Conservation (phyloP, 352 stramenopile species). For the Phytophthora constricta region DNA sequence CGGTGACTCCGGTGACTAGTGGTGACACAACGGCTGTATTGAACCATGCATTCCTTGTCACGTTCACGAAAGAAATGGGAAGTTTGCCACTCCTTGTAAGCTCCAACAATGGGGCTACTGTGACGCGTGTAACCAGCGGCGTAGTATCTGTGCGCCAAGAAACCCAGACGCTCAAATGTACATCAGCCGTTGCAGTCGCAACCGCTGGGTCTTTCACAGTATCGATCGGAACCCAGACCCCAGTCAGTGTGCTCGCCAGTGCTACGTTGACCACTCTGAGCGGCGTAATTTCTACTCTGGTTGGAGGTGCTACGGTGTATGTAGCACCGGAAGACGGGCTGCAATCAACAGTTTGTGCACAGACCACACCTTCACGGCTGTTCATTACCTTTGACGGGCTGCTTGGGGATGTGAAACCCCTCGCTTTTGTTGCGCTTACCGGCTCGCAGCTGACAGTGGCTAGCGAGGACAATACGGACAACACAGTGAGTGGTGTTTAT, state of each 20-base stretch:
- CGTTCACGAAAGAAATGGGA: constrained; percentile 63
- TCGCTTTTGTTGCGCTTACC: constrained; percentile 44
- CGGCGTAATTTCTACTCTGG: constrained; percentile 22
- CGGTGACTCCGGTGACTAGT: constrained; percentile 56
- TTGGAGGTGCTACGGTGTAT: constrained; percentile 23
- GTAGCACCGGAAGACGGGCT: constrained; percentile 21
- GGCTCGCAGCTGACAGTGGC: constrained; percentile 46
- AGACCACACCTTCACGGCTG: constrained; percentile 47
- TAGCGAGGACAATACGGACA: constrained; percentile 54
- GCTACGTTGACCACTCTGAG: constrained; percentile 42
- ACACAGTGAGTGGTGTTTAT: constrained; percentile 77
- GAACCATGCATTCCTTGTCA: constrained; percentile 65
- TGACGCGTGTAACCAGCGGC: constrained; percentile 43
- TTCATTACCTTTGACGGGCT: constrained; percentile 79
- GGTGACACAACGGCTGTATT: constrained; percentile 40
- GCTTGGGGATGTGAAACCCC: constrained; percentile 62
- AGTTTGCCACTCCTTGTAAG: constrained; percentile 50
- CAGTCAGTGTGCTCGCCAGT: constrained; percentile 27
- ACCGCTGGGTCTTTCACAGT: constrained; percentile 63
- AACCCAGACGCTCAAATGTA: constrained; percentile 82
- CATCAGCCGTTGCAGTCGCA: constrained; percentile 40
- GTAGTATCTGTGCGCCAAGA: constrained; percentile 66
- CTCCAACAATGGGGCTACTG: constrained; percentile 32
- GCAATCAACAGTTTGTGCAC: constrained; percentile 60
- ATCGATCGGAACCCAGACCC: constrained; percentile 44